Percentiles rank a stretch among this genome's conserved stretches.
These are phyloP conservation scores for Phyllosticta paracitricarpa DNA, from an alignment of 2,329 filamentous ascomycete species.

Conservation along the genomic window DNA sequence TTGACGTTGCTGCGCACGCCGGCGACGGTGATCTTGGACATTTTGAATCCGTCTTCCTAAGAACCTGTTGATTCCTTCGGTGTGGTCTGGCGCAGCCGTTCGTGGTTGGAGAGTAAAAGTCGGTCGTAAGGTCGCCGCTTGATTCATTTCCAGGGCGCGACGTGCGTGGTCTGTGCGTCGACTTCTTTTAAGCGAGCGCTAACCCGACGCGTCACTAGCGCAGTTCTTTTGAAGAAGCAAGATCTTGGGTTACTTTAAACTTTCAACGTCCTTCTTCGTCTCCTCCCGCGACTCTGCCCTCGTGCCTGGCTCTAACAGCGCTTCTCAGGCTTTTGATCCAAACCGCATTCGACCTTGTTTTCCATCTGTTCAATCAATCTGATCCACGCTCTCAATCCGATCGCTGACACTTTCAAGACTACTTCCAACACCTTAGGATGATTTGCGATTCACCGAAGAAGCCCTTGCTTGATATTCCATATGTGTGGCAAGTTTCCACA, in stretches of 20 bases:
- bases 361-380: neutral
- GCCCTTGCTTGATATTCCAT: neutral
- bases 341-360: neutral
- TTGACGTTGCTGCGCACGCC: slow-evolving; percentile 68
- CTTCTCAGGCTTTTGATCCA: neutral
- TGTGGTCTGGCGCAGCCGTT: slow-evolving; percentile 10
- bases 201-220: neutral
- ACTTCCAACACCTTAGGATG: neutral
- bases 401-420: neutral
- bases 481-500: neutral
- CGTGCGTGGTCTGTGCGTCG: neutral
- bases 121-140: slow-evolving; percentile 1
- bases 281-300: neutral
- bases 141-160: neutral
- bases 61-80: slow-evolving; percentile 16
- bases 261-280: neutral
- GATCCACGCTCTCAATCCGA: neutral
- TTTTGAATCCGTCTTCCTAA: slow-evolving; percentile 45
- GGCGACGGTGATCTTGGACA: slow-evolving; percentile 77
- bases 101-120: slow-evolving; percentile 7
- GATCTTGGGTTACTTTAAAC: neutral
- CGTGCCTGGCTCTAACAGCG: neutral
- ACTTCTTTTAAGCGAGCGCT: slow-evolving; percentile 2
- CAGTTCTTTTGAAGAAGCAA: neutral
- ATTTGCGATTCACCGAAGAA: neutral